Conservation (phyloP, 139 green algal genomes). For the Micromonas pusilla region DNA sequence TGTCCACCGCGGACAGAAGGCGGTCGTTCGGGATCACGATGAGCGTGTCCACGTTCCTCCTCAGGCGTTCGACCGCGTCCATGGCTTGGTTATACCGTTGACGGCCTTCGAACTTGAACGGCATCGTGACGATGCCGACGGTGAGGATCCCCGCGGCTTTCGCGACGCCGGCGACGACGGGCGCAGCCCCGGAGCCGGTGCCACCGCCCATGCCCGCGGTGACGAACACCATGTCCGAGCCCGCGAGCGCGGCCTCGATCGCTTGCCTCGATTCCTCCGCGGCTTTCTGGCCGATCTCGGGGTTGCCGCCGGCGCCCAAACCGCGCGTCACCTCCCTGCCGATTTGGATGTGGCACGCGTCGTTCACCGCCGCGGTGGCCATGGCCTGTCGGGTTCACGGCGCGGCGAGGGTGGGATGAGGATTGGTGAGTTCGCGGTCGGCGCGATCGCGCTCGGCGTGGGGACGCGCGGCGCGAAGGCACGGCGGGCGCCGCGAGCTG, state of each 20-base stretch:
- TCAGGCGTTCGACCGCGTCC: constrained; percentile 66
- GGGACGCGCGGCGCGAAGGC: no score
- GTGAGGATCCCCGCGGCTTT: constrained; percentile 87
- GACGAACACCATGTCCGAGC: constrained; percentile 91
- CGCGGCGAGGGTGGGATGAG: no score
- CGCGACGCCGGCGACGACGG: constrained; percentile 75
- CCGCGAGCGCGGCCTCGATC: constrained; percentile 59
- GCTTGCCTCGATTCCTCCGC: constrained; percentile 52
- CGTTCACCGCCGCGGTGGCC: constrained; percentile 52
- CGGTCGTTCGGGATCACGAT: constrained; percentile 97
- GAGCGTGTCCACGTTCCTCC: constrained; percentile 84
- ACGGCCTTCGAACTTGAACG: constrained; percentile 93
- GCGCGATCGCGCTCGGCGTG: no score
- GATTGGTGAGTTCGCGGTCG: no score
- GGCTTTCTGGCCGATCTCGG: constrained; percentile 53
- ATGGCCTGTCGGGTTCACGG: constrained; percentile 69
- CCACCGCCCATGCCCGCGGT: constrained; percentile 95
- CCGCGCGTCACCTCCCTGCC: constrained; percentile 76
- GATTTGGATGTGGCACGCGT: constrained; percentile 71
- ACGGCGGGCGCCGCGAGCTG: no score
- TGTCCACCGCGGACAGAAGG: constrained; percentile 61
- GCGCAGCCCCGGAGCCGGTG: constrained; percentile 87
- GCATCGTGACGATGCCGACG: constrained; percentile 91
- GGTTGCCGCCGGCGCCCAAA: constrained; percentile 80
- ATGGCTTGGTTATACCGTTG: constrained; percentile 67